Percentiles rank a stretch among this genome's conserved stretches.
Evolutionary conservation across 2,329 filamentous ascomycete genomes (phyloP).

Genomic region (Periconia sp.): DNA sequence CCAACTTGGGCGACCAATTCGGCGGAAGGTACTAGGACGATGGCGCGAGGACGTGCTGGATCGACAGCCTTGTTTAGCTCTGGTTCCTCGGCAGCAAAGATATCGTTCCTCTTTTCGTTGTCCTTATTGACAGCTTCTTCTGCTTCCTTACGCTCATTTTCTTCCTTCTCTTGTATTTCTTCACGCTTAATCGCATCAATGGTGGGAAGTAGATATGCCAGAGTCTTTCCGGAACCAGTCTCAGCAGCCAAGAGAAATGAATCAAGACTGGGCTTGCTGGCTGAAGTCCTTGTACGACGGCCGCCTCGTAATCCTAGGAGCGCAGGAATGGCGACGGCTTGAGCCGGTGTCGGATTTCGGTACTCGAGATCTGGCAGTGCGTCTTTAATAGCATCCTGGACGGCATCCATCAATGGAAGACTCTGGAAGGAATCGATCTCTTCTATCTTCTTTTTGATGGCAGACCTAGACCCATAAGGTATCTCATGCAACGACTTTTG

Average conservation of each 20-base stretch:
- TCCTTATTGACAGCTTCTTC: conserved; percentile 51
- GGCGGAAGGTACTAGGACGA: conserved; percentile 89
- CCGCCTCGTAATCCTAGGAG: conserved; percentile 66
- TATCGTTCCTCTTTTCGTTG: conserved; percentile 47
- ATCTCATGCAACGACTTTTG: conserved; percentile 78
- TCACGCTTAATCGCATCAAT: conserved; percentile 84
- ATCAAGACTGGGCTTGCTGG: conserved; percentile 53
- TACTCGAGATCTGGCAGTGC: conserved; percentile 77
- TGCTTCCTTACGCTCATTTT: conserved; percentile 58
- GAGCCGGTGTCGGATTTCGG: conserved; percentile 84
- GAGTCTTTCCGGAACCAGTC: conserved; percentile 95
- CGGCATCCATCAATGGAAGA: conserved; percentile 73
- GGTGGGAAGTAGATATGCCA: conserved; percentile 86
- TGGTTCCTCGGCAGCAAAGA: conserved; percentile 66
- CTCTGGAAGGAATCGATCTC: conserved; percentile 80
- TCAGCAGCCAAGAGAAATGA: conserved; percentile 89
- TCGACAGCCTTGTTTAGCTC: conserved; percentile 66
- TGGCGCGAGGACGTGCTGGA: conserved; percentile 78
- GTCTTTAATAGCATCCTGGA: conserved; percentile 78
- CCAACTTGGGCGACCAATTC: conserved; percentile 92
- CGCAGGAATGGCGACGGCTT: conserved; percentile 84
- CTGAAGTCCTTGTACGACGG: conserved; percentile 34
- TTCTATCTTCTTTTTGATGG: conserved; percentile 66
- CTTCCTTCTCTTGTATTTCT: conserved; percentile 61
- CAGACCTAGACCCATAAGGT: conserved; percentile 72